A percentile compares a stretch with the other conserved stretches of the same genome.
These are phyloP conservation scores for Colletotrichum sp. DNA, from an alignment of 2,329 filamentous ascomycete genomes.

Conservation along the genomic window DNA sequence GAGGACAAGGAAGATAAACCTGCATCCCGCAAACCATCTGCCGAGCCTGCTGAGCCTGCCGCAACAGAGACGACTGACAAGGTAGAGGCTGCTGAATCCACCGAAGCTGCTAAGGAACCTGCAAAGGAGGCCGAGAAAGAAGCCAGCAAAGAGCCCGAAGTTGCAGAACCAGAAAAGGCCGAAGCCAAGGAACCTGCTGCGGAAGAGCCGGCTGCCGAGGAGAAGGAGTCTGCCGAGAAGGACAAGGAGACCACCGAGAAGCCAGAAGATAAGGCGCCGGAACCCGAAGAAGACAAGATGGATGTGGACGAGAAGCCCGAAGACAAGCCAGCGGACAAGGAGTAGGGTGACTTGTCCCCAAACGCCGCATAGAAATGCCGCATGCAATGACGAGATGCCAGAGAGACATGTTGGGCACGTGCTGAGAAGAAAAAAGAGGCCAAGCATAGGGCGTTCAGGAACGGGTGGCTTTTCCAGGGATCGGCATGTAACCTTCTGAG, in stretches of 20 bases:
- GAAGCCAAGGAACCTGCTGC: slow-evolving; percentile 17
- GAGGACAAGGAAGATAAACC: slow-evolving; percentile 26
- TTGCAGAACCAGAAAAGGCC: background rate
- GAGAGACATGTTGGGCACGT: background rate
- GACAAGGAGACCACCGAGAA: slow-evolving; percentile 21
- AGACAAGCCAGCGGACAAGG: background rate
- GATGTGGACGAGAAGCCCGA: slow-evolving; percentile 22
- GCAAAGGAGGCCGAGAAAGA: slow-evolving; percentile 24
- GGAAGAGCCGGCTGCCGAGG: background rate
- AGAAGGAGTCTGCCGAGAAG: slow-evolving; percentile 24
- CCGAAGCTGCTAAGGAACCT: background rate
- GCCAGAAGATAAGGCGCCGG: slow-evolving; percentile 12
- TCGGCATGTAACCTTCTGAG: background rate
- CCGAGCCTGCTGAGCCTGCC: slow-evolving; percentile 22
- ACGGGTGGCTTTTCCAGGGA: slow-evolving; percentile 2
- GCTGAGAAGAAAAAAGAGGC: background rate
- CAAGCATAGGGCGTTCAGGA: slow-evolving; percentile 8
- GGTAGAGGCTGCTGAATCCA: background rate
- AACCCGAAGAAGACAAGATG: slow-evolving; percentile 25
- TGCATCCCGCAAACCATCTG: background rate
- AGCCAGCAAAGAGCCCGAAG: background rate
- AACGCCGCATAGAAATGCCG: background rate
- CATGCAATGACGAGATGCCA: slow-evolving; percentile 1
- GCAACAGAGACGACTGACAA: slow-evolving; percentile 13
- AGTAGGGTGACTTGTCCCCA: background rate